Percentiles rank a stretch among this genome's conserved stretches.
These are phyloP conservation scores for Thermoascus crustaceus DNA, from an alignment of 2,329 filamentous ascomycete species.

Conservation along the genomic window DNA sequence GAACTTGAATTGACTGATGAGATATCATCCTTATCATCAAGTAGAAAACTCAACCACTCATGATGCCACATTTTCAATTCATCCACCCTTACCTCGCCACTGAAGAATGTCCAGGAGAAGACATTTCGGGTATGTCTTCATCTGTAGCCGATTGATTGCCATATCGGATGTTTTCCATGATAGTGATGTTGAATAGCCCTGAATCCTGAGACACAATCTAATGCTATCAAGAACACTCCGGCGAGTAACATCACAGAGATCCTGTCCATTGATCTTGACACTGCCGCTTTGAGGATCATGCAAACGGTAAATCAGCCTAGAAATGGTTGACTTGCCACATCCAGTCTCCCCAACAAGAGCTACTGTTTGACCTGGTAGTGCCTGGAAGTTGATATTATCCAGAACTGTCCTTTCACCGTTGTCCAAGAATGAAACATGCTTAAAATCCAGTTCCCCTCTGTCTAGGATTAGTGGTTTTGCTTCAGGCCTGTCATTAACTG, in stretches of 20 bases:
- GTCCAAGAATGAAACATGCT: constrained; percentile 46
- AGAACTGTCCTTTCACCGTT: constrained; percentile 42
- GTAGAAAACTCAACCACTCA: too few species aligned
- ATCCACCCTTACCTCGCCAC: too few species aligned
- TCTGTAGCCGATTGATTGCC: constrained; percentile 54
- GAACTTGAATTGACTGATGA: too few species aligned
- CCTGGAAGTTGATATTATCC: constrained; percentile 41
- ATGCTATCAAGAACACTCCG: constrained; percentile 51
- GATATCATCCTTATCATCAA: too few species aligned
- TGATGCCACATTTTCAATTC: too few species aligned
- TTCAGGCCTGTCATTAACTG: constrained; percentile 31
- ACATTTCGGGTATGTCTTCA: constrained; percentile 50
- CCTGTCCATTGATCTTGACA: constrained; percentile 47
- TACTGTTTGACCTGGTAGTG: constrained; percentile 42
- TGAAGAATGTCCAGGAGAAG: too few species aligned
- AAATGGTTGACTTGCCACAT: constrained; percentile 49
- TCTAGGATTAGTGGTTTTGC: constrained; percentile 33
- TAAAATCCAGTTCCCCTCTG: constrained; percentile 41
- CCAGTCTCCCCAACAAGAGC: constrained; percentile 51
- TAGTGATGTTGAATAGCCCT: constrained; percentile 55
- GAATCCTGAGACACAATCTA: constrained; percentile 60
- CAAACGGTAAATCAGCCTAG: constrained; percentile 48
- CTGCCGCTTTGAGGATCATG: constrained; percentile 44
- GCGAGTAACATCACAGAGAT: constrained; percentile 51
- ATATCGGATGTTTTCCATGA: constrained; percentile 59